Evolutionary conservation across 768 basidiomycete genomes (phyloP), one percentile per base, ranked within the genome.

Genomic region (Naganishia randhawae): DNA sequence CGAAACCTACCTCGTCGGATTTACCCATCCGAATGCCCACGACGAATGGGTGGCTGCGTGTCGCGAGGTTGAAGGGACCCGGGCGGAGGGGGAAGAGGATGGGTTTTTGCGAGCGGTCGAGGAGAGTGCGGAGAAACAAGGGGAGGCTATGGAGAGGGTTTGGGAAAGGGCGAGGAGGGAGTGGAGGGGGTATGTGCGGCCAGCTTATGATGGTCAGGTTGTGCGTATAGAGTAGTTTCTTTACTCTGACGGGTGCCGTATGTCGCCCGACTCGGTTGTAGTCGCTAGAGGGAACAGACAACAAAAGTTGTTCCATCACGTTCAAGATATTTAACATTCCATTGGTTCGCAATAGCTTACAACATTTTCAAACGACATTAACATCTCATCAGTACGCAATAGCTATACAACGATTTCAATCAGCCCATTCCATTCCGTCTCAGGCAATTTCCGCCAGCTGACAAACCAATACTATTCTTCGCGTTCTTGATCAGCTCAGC

Each of bases 1-100:
- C 42, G 82, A 85, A 72, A 90, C 86, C 17, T 92, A 92, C 75
- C 77, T 91, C 66, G 84, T 84, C 10, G 91, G 91, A 11, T 88
- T 90, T 77, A 84, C 84, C 27, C 91, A 92, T 75, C 86, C 88
- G n/a, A 82, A 90, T 33, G 81, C 86, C 0, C 91, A 93, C 74
- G 88, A 88, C 19, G 89, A 91, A 74, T 91, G 87, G 77, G 83
- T 85, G 50, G 84, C 84, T 86, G 77, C 81, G 82, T 10, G 82
- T 84, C 27, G 19, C 69, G 70, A 65, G 57, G 61, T 66, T 50
- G 83, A 82, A 50, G 63, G 55, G 82, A 82, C 55, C 73, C 73
- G 54, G 69, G 32, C 73, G 62, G 55, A 76, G 68, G 66, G 69
- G 73, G 76, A 84, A 72, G 45, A 75, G 67, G 64, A 78, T 66